Evolutionary conservation across 257 asterid species (phyloP), one percentile per base, ranked within the genome.

Genomic region (Anisodus tanguticus): DNA sequence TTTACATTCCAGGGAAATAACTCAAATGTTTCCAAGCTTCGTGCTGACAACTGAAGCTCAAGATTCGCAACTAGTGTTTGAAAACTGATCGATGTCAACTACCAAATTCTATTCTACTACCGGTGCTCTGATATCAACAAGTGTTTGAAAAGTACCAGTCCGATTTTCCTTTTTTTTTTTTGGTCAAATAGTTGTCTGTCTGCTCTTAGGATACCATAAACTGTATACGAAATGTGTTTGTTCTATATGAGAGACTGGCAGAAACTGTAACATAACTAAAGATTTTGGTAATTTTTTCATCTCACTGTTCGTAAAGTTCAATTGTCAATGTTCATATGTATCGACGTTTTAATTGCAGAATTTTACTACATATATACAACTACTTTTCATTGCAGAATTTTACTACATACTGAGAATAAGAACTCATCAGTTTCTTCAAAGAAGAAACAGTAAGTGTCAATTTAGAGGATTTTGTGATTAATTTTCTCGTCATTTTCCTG

Each of bases 1-100:
- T 22, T 15, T 11, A 5, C 78, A n/a, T 87, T 85, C 12, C 97
- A 93, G 98, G 92, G 98, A 92, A 86, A 85, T 93, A 47, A 94
- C 99, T 47, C 85, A 92, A 57, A 92, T 94, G 35, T 95, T 94
- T 89, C 98, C 99, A 59, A 85, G 91, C 90, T 95, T 95, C 67
- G 91, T 93, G 84, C 89, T 94, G 93, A 90, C 84, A 80, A 93
- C 93, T 22, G 85, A 84, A 86, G 98, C 93, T 82, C 83, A 83
- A 6, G 98, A 95, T 82, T 92, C 97, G 8, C 94, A 94, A 12
- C 88, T 95, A 68, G 83, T 88, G 78, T 89, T 88, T 91, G 88
- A 91, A 78, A 81, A 74, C 62, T 51, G 62, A 68, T 0, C 5
- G 0, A 8, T 35, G 72, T 9, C 72, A 66, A 67, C 26, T 22